Percentiles rank a stretch among this genome's conserved stretches.
phyloP scores from a whole-genome alignment of 2,329 filamentous ascomycete genomes.

The Lecanicillium sp. region DNA sequence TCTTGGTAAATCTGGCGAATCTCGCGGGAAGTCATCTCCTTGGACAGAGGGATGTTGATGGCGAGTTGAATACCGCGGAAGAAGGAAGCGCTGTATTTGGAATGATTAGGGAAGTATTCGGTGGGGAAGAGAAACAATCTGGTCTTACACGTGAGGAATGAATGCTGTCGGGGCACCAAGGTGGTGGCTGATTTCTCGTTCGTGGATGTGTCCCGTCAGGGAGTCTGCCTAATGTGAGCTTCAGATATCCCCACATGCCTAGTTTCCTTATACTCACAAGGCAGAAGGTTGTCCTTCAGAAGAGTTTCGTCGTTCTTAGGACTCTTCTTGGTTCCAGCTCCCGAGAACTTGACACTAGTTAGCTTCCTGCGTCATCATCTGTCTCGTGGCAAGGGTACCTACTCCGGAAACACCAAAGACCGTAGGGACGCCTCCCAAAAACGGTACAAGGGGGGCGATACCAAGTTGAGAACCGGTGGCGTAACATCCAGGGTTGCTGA shows the following conservation, averaged over 20 bases:
- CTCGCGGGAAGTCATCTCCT: slow-evolving; percentile 84
- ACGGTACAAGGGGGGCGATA: slow-evolving; percentile 71
- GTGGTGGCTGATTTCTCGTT: slow-evolving; percentile 79
- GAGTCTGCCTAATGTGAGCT: no score
- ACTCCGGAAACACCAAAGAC: slow-evolving; percentile 87
- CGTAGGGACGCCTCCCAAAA: slow-evolving; percentile 72
- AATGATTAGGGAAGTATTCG: background rate
- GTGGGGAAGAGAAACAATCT: slow-evolving; percentile 32
- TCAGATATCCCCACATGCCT: no score
- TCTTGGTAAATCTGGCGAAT: slow-evolving; percentile 95
- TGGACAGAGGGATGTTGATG: slow-evolving; percentile 80
- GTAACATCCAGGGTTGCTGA: slow-evolving; percentile 92
- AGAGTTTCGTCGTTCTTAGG: slow-evolving; percentile 87
- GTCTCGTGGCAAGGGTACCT: no score
- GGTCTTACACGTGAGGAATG: slow-evolving; percentile 72
- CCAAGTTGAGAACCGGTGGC: slow-evolving; percentile 88
- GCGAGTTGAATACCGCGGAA: slow-evolving; percentile 94
- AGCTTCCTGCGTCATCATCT: no score
- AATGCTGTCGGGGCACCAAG: slow-evolving; percentile 73
- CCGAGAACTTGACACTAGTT: no score
- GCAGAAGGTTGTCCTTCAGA: slow-evolving; percentile 80
- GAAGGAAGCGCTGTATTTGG: slow-evolving; percentile 59
- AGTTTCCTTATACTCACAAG: no score
- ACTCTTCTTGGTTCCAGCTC: slow-evolving; percentile 88
- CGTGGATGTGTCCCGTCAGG: slow-evolving; percentile 83